phyloP scores from a whole-genome alignment of 192 early-diverging fungal species.

The Backusella westeae region DNA sequence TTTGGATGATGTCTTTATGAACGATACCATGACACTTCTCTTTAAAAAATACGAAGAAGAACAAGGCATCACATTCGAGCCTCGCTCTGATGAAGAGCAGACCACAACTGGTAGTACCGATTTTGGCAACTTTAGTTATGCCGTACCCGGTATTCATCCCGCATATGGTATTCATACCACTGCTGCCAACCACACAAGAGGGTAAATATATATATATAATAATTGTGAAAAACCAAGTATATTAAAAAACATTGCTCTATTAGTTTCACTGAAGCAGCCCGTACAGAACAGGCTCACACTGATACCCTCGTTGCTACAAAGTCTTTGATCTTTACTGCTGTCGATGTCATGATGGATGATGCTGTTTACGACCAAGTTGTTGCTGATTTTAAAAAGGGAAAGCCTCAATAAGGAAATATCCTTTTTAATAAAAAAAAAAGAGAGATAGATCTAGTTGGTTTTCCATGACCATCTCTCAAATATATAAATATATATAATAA shows the following conservation, averaged over 20 bases:
- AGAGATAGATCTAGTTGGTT: neutral
- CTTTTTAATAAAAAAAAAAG: slow-evolving; percentile 7
- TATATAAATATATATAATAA: neutral
- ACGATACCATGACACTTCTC: slow-evolving; percentile 45
- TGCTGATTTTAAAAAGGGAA: slow-evolving; percentile 34
- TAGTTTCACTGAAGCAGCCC: slow-evolving; percentile 57
- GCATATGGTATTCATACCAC: slow-evolving; percentile 42
- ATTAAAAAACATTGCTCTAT: too few species aligned
- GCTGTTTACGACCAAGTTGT: slow-evolving; percentile 43
- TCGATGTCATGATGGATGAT: slow-evolving; percentile 47
- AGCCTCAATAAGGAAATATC: neutral
- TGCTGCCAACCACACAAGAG: slow-evolving; percentile 59
- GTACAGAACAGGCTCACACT: slow-evolving; percentile 55
- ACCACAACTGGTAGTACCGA: slow-evolving; percentile 57
- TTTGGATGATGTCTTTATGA: slow-evolving; percentile 59
- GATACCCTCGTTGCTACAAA: slow-evolving; percentile 53
- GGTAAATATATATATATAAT: slow-evolving; percentile 54
- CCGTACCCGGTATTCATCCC: slow-evolving; percentile 60
- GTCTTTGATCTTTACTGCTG: slow-evolving; percentile 45
- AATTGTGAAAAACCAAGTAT: too few species aligned
- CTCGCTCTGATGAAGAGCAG: slow-evolving; percentile 29
- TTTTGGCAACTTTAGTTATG: slow-evolving; percentile 72
- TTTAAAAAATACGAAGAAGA: slow-evolving; percentile 51
- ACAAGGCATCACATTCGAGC: slow-evolving; percentile 31
- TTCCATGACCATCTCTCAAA: neutral